Percentiles rank a stretch among this genome's conserved stretches.
These are phyloP conservation scores for Lepidium didymum DNA, from an alignment of 345 rosid genomes.

Conservation along the genomic window DNA sequence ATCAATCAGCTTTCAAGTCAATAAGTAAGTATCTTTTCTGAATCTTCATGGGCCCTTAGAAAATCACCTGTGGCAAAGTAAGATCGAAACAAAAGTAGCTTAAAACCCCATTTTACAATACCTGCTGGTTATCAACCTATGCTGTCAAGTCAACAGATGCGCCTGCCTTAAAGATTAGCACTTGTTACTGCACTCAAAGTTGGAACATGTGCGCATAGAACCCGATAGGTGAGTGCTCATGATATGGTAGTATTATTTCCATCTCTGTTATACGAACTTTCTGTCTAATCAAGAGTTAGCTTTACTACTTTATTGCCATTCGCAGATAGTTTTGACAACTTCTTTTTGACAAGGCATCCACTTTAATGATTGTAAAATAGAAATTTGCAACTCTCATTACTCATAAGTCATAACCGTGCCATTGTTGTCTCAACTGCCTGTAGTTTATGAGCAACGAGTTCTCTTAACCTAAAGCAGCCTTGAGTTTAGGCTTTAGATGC, in stretches of 20 bases:
- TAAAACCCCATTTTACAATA: neutral
- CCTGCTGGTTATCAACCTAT: slow-evolving; percentile 21
- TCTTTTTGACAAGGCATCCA: slow-evolving; percentile 18
- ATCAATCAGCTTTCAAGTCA: slow-evolving; percentile 26
- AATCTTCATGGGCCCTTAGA: slow-evolving; percentile 26
- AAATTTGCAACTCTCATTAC: neutral
- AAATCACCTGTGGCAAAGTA: slow-evolving; percentile 26
- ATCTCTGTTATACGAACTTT: slow-evolving; percentile 18
- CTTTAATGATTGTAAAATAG: neutral
- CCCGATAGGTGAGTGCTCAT: slow-evolving; percentile 21
- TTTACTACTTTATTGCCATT: slow-evolving; percentile 17
- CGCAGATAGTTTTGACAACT: slow-evolving; percentile 19
- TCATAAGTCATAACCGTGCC: neutral
- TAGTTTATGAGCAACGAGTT: neutral
- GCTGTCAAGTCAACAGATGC: slow-evolving; percentile 26
- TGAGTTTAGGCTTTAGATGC: neutral
- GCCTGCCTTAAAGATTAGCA: slow-evolving; percentile 15
- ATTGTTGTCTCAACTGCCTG: slow-evolving; percentile 11
- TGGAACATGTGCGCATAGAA: slow-evolving; percentile 25
- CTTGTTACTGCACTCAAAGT: slow-evolving; percentile 25
- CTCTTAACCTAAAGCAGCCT: neutral
- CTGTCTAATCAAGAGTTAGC: slow-evolving; percentile 26
- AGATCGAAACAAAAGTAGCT: slow-evolving; percentile 3
- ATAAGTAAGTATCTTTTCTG: slow-evolving; percentile 19
- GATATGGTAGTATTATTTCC: slow-evolving; percentile 8